Base-by-base conservation (phyloP, 352 stramenopile species). In the Pythium rishiriense region DNA sequence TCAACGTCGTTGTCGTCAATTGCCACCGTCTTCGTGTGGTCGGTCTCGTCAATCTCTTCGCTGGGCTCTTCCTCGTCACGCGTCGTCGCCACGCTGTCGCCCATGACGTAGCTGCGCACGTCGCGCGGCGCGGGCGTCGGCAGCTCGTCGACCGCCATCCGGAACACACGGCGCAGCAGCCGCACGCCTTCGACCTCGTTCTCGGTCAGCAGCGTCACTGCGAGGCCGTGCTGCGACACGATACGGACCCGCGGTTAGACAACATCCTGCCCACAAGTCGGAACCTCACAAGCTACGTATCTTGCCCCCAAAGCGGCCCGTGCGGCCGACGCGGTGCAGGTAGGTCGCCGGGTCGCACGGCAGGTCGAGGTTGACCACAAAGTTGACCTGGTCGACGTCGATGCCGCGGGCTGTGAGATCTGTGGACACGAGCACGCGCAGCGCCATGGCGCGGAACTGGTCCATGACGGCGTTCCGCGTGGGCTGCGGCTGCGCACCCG, bases 341-440 rank as follows among this genome's bases (percentile, higher is more conserved):
- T 93, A 92, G 53, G 85, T 93, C 35, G 81, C 83, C 21, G 83
- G 83, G 31, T 93, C 85, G 15, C 75, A 68, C 6, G 85, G 85
- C 14, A 93, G 56, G 60, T 93, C 85, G 50, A 92, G 45, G 51
- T 92, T 93, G 33, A 91, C 78, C 45, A 93, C 85, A 68, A 93
- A 86, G 47, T 91, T 91, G 48, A 93, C 85, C 37, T 74, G 78
- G 35, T 91, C 83, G 17, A 93, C 68, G 49, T 93, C 85, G 62
- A 93, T 90, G 14, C 85, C 85, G 42, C 85, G 73, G 19, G 85
- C 81, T 10, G 76, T 91, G 48, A 93, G 81, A 53, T 93, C 85
- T 0, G 85, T 93, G 10, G 85, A 89, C 48, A 93, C 81, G 15
- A 93, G 59, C n/a, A 91, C 75, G 19, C 85, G 85, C 24, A 77